These are phyloP conservation scores for Colletotrichum trifolii DNA, from an alignment of 2,329 filamentous ascomycete genomes.

Conservation along the genomic window DNA sequence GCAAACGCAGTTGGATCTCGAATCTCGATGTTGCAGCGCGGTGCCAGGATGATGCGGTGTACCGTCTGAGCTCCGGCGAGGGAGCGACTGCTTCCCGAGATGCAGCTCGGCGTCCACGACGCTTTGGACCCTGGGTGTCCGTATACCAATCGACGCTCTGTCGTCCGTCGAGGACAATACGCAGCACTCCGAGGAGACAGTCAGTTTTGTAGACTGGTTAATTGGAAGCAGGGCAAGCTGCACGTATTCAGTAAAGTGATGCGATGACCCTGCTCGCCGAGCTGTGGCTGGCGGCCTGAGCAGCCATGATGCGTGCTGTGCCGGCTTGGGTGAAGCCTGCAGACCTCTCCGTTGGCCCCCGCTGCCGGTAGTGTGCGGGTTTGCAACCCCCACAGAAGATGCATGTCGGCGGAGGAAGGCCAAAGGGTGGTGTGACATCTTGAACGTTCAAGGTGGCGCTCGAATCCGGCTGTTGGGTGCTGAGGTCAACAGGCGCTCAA, in stretches of 20 bases:
- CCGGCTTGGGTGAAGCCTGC: background rate
- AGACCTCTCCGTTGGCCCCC: conserved; percentile 3
- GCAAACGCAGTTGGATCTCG: background rate
- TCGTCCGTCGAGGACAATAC: conserved; percentile 12
- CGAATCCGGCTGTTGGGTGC: background rate
- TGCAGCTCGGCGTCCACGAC: conserved; percentile 22
- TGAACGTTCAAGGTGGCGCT: conserved; percentile 5
- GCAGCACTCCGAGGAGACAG: background rate
- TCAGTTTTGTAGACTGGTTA: too few species aligned
- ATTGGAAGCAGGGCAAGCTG: too few species aligned
- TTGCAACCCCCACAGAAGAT: conserved; percentile 26
- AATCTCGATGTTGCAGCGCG: background rate
- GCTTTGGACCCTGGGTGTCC: conserved; percentile 4
- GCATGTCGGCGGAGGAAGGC: conserved; percentile 7
- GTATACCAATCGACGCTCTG: background rate
- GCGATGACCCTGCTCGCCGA: background rate
- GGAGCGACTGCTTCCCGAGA: conserved; percentile 15
- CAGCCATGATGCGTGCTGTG: background rate
- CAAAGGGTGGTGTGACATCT: conserved; percentile 13
- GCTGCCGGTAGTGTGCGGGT: conserved; percentile 18
- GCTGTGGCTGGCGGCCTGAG: too few species aligned
- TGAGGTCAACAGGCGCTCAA: conserved; percentile 4
- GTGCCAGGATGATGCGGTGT: background rate
- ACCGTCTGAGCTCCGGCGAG: background rate
- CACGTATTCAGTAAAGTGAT: background rate